Evolutionary conservation across 225 moss, liverwort and hornwort genomes (phyloP).

Genomic region (Marchantia polymorpha): DNA sequence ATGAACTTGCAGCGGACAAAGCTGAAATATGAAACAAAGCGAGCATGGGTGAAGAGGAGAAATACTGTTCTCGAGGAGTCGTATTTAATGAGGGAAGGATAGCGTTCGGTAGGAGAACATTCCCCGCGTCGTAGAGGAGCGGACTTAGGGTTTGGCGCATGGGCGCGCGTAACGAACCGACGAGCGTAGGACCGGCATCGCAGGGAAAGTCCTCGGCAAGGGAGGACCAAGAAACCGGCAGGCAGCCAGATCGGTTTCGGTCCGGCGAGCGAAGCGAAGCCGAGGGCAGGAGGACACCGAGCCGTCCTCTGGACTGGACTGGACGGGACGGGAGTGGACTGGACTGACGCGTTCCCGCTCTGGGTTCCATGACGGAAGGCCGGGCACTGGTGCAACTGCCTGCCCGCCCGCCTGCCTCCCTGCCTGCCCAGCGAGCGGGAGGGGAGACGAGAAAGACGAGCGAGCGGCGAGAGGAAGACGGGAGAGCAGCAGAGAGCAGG

Average conservation of each 20-base stretch:
- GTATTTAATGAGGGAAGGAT: neutral
- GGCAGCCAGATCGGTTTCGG: neutral
- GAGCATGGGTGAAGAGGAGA: too few relatives aligned
- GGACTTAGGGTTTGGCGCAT: constrained; percentile 13
- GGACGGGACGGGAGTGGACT: too few relatives aligned
- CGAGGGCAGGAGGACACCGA: too few relatives aligned
- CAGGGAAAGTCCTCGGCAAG: neutral
- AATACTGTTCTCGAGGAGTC: too few relatives aligned
- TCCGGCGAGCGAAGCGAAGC: too few relatives aligned
- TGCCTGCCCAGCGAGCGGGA: neutral
- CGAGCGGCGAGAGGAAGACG: neutral
- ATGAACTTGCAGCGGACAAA: too few relatives aligned
- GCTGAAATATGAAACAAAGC: too few relatives aligned
- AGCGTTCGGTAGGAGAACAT: neutral
- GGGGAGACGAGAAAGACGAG: too few relatives aligned
- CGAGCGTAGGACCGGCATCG: neutral
- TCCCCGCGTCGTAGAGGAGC: neutral
- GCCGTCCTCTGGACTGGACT: too few relatives aligned
- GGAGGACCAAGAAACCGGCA: neutral
- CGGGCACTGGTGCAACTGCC: constrained; percentile 17
- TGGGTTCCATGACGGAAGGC: neutral
- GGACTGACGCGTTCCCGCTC: neutral
- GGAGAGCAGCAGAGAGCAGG: neutral
- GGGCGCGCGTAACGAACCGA: neutral
- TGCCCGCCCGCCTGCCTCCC: neutral